Percentiles rank a stretch among this genome's conserved stretches.
phyloP scores from a whole-genome alignment of 257 asterid species.

The Lycium barbarum region DNA sequence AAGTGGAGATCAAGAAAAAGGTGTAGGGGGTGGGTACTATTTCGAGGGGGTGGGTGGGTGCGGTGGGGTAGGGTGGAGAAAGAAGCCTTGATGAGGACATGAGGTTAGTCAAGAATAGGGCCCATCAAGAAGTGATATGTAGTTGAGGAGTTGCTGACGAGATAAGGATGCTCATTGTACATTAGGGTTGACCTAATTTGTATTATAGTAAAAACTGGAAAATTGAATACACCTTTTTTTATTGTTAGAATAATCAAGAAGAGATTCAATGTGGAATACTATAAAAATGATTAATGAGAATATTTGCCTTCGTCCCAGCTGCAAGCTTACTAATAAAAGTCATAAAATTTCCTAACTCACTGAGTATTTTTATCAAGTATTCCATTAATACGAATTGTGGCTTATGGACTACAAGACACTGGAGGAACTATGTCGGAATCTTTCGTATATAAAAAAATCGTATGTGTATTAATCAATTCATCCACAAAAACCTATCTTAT shows the following conservation, averaged over 20 bases:
- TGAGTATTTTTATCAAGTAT: not conserved
- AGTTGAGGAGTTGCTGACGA: conserved; percentile 14
- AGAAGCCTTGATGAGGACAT: not conserved
- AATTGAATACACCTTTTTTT: not conserved
- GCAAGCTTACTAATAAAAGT: not conserved
- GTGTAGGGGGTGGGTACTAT: not conserved
- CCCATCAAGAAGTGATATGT: not conserved
- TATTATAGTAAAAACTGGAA: not conserved
- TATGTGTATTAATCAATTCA: not conserved
- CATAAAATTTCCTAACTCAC: not conserved
- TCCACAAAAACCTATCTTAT: too few species aligned
- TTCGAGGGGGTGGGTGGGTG: not conserved
- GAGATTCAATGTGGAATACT: not conserved
- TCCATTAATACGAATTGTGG: conserved; percentile 15
- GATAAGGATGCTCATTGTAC: not conserved
- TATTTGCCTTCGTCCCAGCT: not conserved
- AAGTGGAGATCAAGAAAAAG: not conserved
- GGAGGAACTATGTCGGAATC: not conserved
- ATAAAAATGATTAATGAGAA: too few species aligned
- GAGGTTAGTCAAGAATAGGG: not conserved
- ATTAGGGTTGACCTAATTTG: conserved; percentile 25
- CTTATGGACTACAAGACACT: not conserved
- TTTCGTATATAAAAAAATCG: not conserved
- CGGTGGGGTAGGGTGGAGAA: not conserved
- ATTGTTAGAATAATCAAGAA: not conserved